phyloP scores from a whole-genome alignment of 2,329 filamentous ascomycete genomes.

The Pseudocercospora musae region DNA sequence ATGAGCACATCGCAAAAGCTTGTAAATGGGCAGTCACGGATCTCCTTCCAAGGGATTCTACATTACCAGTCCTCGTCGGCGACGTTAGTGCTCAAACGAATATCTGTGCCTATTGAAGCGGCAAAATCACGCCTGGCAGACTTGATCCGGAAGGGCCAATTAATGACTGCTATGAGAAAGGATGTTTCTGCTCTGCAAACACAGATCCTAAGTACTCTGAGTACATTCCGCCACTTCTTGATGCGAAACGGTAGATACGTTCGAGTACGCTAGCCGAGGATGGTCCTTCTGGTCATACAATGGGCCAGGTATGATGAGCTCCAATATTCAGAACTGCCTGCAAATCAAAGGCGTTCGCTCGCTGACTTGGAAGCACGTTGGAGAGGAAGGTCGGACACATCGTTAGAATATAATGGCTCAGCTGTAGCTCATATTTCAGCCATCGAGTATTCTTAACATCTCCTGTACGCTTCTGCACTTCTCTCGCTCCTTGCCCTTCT shows the following conservation, averaged over 20 bases:
- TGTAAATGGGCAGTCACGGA: constrained; percentile 36
- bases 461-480: constrained; percentile 57
- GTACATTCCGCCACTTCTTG: constrained; percentile 37
- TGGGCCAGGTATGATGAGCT: constrained; percentile 33
- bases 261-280: constrained; percentile 40
- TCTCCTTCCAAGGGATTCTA: constrained; percentile 34
- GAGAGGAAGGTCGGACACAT: background rate
- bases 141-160: too few relatives aligned
- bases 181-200: constrained; percentile 40
- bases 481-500: constrained; percentile 73
- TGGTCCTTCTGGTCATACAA: constrained; percentile 47
- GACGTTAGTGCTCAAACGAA: constrained; percentile 46
- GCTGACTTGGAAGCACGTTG: too few relatives aligned
- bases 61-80: constrained; percentile 41
- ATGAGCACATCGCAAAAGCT: constrained; percentile 42
- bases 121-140: constrained; percentile 34
- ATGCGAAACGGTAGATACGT: constrained; percentile 43
- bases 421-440: background rate
- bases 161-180: constrained; percentile 31
- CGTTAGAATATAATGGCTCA: background rate
- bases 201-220: constrained; percentile 31
- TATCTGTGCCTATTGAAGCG: constrained; percentile 44
- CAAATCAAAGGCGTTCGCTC: background rate
- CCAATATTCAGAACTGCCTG: background rate
- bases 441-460: constrained; percentile 53